A percentile compares a stretch with the other conserved stretches of the same genome.
These are phyloP conservation scores for Leptosphaerulina australis DNA, from an alignment of 2,329 filamentous ascomycete genomes.

Conservation along the genomic window DNA sequence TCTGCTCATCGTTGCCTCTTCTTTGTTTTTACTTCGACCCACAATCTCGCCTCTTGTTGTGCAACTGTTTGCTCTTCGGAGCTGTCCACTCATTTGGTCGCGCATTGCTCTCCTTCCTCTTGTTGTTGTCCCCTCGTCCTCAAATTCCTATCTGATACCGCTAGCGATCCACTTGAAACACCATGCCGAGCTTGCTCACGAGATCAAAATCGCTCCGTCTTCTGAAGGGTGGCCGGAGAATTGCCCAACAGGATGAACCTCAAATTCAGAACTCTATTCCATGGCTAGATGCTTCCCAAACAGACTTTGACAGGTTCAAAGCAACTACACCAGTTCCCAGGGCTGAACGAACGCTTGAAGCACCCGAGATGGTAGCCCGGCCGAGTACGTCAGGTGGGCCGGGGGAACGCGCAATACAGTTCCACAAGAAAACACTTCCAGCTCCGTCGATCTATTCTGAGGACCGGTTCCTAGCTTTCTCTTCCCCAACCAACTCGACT, in stretches of 20 bases:
- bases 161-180: slow-evolving; percentile 45
- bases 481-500: slow-evolving; percentile 38
- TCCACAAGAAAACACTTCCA: slow-evolving; percentile 46
- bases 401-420: slow-evolving; percentile 41
- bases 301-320: slow-evolving; percentile 43
- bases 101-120: slow-evolving; percentile 23
- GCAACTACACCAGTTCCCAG: slow-evolving; percentile 35
- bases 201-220: slow-evolving; percentile 48
- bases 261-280: slow-evolving; percentile 29
- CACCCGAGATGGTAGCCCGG: slow-evolving; percentile 40
- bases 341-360: slow-evolving; percentile 34
- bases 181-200: slow-evolving; percentile 47
- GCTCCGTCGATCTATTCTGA: slow-evolving; percentile 33
- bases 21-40: slow-evolving; percentile 27
- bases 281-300: slow-evolving; percentile 29
- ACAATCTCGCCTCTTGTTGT: slow-evolving; percentile 26
- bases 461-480: slow-evolving; percentile 34
- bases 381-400: slow-evolving; percentile 46
- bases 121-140: slow-evolving; percentile 30
- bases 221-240: slow-evolving; percentile 42
- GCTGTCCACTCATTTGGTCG: slow-evolving; percentile 50
- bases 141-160: slow-evolving; percentile 39
- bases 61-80: slow-evolving; percentile 43
- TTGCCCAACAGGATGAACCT: slow-evolving; percentile 35
- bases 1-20: slow-evolving; percentile 26